phyloP scores from a whole-genome alignment of 2,329 filamentous ascomycete species.

The Pseudogymnoascus sp. region DNA sequence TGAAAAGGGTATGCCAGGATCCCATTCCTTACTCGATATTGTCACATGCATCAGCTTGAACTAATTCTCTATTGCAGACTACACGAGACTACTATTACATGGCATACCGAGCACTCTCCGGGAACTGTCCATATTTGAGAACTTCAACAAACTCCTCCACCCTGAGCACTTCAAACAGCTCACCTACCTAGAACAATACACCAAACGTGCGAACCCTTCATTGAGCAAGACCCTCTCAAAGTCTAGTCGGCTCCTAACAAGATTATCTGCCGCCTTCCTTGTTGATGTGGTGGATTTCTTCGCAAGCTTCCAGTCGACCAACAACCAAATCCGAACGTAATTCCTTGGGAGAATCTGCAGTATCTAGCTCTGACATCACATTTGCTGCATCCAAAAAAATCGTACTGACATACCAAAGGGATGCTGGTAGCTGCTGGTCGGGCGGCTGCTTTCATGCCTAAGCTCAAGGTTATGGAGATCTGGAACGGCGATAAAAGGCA shows the following conservation, averaged over 20 bases:
- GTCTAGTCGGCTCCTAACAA: slow-evolving; percentile 17
- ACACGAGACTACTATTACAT: slow-evolving; percentile 23
- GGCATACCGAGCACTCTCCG: slow-evolving; percentile 14
- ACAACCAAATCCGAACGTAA: slow-evolving; percentile 6
- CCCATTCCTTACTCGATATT: slow-evolving; percentile 4
- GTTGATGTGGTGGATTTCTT: slow-evolving; percentile 20
- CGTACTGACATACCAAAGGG: slow-evolving; percentile 9
- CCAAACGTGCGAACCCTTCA: neutral
- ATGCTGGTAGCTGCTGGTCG: slow-evolving; percentile 12
- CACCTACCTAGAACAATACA: neutral
- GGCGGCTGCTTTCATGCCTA: slow-evolving; percentile 15
- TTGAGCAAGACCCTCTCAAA: slow-evolving; percentile 15
- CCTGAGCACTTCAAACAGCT: neutral
- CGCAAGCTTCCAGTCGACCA: neutral
- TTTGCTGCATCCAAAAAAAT: slow-evolving; percentile 12
- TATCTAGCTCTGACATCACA: slow-evolving; percentile 19
- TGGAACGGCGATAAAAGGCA: slow-evolving; percentile 15
- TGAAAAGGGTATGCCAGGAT: slow-evolving; percentile 15
- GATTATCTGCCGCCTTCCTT: slow-evolving; percentile 19
- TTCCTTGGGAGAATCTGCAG: slow-evolving; percentile 18
- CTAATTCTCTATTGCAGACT: slow-evolving; percentile 14
- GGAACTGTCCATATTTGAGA: slow-evolving; percentile 14
- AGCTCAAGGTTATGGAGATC: slow-evolving; percentile 16
- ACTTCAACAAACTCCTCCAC: slow-evolving; percentile 14
- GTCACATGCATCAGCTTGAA: slow-evolving; percentile 10